Evolutionary conservation across 2,329 filamentous ascomycete species (phyloP), one percentile per base, ranked within the genome.

Genomic region (Dendryphion nanum): DNA sequence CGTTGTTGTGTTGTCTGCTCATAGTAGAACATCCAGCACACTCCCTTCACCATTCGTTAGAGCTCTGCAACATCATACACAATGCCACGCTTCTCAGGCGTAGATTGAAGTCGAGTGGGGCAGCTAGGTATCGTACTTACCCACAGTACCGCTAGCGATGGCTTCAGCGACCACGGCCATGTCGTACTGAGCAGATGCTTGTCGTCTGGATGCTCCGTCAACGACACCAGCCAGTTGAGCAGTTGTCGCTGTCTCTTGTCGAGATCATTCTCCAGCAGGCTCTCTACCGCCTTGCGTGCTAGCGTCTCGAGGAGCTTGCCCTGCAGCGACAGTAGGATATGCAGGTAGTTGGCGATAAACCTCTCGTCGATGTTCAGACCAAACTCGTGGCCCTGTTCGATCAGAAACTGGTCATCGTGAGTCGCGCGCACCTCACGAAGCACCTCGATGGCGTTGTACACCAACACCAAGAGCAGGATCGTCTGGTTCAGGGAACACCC

Each of bases 131-230:
- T n/a, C n/a, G n/a, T 8, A 26, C 23, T 26, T 26, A 26, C 23
- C 67, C 68, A 71, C 14, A 71, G 51, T 15, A 71, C 66, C 12
- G 68, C 61, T 33, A 71, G 57, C 26, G 64, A 66, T 1, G 67
- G 64, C 51, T 64, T 63, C 54, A 71, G 67, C 13, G 66, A 69
- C 69, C 67, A 72, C 40, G 67, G 68, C 51, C 68, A 69, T 33
- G 63, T 66, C 14, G 66, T 67, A 41, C 61, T 67, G 16, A 69
- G 50, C 12, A 64, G 67, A 18, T 59, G 57, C 28, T 57, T 59
- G 46, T 65, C 61, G 45, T 64, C 56, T 2, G 62, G 60, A 45
- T 64, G 71, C 46, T 71, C 68, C 4, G 61, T 53, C 23, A n/a
- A 26, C n/a, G 23, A 26, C 10, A 26, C 10, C 41, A 71, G 70